These are phyloP conservation scores for Brassica rapa DNA, from an alignment of 345 rosid species.

Conservation along the genomic window DNA sequence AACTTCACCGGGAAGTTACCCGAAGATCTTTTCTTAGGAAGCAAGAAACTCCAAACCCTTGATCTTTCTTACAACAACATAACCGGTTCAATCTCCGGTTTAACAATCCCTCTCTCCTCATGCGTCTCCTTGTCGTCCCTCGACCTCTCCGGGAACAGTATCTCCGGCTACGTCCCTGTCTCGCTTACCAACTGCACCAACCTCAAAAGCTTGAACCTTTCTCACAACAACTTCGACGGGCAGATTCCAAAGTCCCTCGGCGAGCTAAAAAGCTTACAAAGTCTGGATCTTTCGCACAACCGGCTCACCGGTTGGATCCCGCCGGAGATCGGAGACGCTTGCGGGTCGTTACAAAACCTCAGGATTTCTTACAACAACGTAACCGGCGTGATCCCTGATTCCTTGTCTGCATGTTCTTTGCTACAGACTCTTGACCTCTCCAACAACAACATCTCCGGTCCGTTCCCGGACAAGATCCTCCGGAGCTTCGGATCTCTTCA, in stretches of 20 bases:
- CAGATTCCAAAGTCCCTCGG: conserved; percentile 68
- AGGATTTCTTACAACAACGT: conserved; percentile 73
- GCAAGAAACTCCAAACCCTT: conserved; percentile 66
- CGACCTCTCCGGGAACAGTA: conserved; percentile 68
- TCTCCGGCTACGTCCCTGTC: conserved; percentile 57
- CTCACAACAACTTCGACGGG: conserved; percentile 62
- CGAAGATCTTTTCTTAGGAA: conserved; percentile 48
- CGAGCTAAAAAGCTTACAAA: conserved; percentile 56
- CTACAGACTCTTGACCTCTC: conserved; percentile 76
- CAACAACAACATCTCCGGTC: conserved; percentile 82
- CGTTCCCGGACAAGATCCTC: conserved; percentile 65
- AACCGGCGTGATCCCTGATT: conserved; percentile 67
- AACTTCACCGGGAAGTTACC: conserved; percentile 73
- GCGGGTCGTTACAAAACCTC: conserved; percentile 63
- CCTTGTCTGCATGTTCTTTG: conserved; percentile 70
- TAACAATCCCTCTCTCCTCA: conserved; percentile 43
- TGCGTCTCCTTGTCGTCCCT: conserved; percentile 65
- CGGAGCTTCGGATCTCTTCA: conserved; percentile 60
- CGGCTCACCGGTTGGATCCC: conserved; percentile 85
- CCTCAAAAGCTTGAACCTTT: conserved; percentile 64
- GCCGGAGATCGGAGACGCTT: conserved; percentile 65
- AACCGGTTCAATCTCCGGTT: conserved; percentile 75
- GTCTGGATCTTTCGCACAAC: conserved; percentile 76
- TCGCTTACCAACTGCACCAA: conserved; percentile 77
- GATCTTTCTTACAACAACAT: conserved; percentile 84